Base-by-base conservation (phyloP, 495 filamentous ascomycete species). In the Aspergillus panamensis region DNA sequence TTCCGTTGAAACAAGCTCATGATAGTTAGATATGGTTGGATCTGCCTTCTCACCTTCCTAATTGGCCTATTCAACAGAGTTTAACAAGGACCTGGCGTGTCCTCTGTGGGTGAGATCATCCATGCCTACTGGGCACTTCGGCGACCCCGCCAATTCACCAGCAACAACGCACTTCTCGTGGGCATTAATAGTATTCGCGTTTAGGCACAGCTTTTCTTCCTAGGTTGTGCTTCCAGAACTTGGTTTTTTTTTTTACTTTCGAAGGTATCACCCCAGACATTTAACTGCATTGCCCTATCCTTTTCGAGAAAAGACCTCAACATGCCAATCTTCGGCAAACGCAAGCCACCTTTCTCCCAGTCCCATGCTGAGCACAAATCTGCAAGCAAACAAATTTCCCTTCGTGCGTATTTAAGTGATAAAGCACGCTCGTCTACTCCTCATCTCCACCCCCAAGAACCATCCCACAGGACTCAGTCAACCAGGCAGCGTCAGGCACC, bases 251-350 rank as follows among this genome's bases (percentile, higher is more conserved):
- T 21, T 45, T 45, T 10, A 19, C 6, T 45, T 20, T 6, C 19
- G 42, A 20, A 20, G 2, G 8, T 1, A n/a, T 17, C 14, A 21
- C 42, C 0, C n/a, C 16, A 45, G 7, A 21, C 17, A 17, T 45
- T 45, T 45, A 21, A 19, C 17, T 45, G 16, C 42, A 44, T 44
- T 44, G 16, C 42, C 42, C 42, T 14, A 44, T 44, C 42, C 5
- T 19, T 10, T 45, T 45, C 4, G 17, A 17, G 16, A 17, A 17
- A 20, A 3, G 14, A 19, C 6, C 17, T 47, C 40, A 44, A 25
- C 32, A 55, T 55, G 53, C 53, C 53, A 16, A 37, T 48, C 17
- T 31, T 48, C 5, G 16, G 44, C 32, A 55, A 39, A 39, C 30
- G 43, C 42, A 48, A n/a, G 30, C 44, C 51, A 9, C 2, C 25